These are phyloP conservation scores for Capsella rubella DNA, from an alignment of 441 rosid species.

Conservation along the genomic window DNA sequence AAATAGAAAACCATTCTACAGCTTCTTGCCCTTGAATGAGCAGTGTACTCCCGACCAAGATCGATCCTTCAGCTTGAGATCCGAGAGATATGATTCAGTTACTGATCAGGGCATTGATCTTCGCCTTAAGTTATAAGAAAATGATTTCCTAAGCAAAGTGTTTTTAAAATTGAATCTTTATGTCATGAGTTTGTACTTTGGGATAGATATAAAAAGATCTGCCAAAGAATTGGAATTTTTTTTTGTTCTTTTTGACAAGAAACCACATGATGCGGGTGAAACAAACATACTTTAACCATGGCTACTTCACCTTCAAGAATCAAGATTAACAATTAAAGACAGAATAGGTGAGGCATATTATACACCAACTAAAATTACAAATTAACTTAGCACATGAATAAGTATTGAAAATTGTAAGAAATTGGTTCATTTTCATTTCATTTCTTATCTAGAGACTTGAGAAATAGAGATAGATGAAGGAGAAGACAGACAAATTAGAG, in stretches of 20 bases:
- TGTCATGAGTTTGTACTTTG: slow-evolving; percentile 26
- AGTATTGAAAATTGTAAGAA: neutral
- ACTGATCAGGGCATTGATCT: slow-evolving; percentile 45
- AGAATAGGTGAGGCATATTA: neutral
- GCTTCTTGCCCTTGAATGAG: slow-evolving; percentile 42
- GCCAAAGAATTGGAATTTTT: slow-evolving; percentile 4
- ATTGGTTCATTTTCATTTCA: neutral
- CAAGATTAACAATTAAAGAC: neutral
- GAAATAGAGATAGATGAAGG: too few species aligned
- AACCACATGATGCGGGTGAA: slow-evolving; percentile 10
- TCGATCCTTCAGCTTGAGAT: slow-evolving; percentile 31
- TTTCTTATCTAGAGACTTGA: too few species aligned
- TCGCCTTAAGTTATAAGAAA: slow-evolving; percentile 40
- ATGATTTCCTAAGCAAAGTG: neutral
- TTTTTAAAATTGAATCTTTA: neutral
- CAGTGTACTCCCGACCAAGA: slow-evolving; percentile 29
- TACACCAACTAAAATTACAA: too few species aligned
- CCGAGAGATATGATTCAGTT: slow-evolving; percentile 35
- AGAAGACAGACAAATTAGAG: too few species aligned
- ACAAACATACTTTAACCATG: slow-evolving; percentile 6
- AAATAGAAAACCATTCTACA: slow-evolving; percentile 40
- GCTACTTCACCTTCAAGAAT: neutral
- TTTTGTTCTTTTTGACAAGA: neutral
- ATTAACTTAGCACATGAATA: neutral
- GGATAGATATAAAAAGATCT: slow-evolving; percentile 8